Percentiles rank a stretch among this genome's conserved stretches.
These are phyloP conservation scores for Xylaria acuta DNA, from an alignment of 495 filamentous ascomycete genomes.

Conservation along the genomic window DNA sequence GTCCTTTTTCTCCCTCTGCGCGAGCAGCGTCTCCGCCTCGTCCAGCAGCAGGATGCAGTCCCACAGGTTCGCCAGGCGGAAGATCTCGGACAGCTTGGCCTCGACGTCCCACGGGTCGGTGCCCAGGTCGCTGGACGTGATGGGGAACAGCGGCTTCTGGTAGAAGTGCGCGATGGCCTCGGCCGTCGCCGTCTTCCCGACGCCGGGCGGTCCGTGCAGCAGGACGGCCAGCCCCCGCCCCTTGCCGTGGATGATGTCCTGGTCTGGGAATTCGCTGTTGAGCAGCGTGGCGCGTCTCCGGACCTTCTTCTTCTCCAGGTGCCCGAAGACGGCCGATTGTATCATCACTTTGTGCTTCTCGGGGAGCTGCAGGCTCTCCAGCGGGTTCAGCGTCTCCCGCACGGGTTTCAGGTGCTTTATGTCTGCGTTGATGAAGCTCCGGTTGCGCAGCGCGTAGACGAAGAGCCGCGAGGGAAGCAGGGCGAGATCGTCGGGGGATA, in stretches of 20 bases:
- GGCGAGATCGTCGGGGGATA: constrained; percentile 42
- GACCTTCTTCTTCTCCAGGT: constrained; percentile 45
- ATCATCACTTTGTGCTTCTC: constrained; percentile 59
- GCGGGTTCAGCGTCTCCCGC: constrained; percentile 50
- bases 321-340: constrained; percentile 54
- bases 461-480: constrained; percentile 49
- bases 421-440: constrained; percentile 45
- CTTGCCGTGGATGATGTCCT: constrained; percentile 63
- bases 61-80: constrained; percentile 61
- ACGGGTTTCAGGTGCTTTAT: constrained; percentile 49
- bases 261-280: constrained; percentile 54
- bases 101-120: constrained; percentile 47
- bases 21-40: constrained; percentile 60
- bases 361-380: constrained; percentile 64
- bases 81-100: constrained; percentile 52
- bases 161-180: constrained; percentile 57
- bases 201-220: constrained; percentile 63
- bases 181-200: constrained; percentile 68
- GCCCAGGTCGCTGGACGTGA: constrained; percentile 64
- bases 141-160: constrained; percentile 57
- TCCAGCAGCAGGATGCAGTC: constrained; percentile 62
- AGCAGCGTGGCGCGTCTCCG: constrained; percentile 64
- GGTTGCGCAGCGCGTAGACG: constrained; percentile 47
- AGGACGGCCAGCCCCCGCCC: constrained; percentile 60
- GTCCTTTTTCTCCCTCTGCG: constrained; percentile 50